Conservation (phyloP, 495 filamentous ascomycete genomes). For the Neurospora sp. region DNA sequence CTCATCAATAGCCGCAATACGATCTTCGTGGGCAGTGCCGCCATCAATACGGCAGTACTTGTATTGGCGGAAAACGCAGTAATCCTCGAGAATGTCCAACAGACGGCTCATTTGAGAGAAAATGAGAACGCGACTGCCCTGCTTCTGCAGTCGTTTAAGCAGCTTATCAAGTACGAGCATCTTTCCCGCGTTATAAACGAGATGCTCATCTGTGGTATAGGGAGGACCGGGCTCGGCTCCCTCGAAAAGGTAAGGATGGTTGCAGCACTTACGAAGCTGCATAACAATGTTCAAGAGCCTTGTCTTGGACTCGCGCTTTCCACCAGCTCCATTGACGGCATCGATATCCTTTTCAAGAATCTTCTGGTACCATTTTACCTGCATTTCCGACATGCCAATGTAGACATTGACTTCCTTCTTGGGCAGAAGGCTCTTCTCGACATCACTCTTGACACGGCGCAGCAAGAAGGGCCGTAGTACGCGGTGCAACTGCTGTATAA, state of each 20-base stretch:
- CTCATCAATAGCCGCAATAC: slow-evolving; percentile 94
- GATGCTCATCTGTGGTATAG: slow-evolving; percentile 95
- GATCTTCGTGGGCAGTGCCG: slow-evolving; percentile 93
- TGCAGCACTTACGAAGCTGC: slow-evolving; percentile 98
- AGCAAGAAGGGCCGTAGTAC: slow-evolving; percentile 91
- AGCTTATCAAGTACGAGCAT: slow-evolving; percentile 97
- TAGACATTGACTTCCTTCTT: slow-evolving; percentile 98
- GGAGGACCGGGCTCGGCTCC: slow-evolving; percentile 95
- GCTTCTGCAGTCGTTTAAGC: slow-evolving; percentile 66
- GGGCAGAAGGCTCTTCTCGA: slow-evolving; percentile 94
- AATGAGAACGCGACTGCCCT: slow-evolving; percentile 89
- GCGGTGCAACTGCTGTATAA: slow-evolving; percentile 94
- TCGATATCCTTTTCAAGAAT: slow-evolving; percentile 99
- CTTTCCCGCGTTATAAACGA: slow-evolving; percentile 89
- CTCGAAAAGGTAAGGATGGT: slow-evolving; percentile 97
- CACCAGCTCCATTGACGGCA: slow-evolving; percentile 92
- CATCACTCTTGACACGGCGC: slow-evolving; percentile 94
- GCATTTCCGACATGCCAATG: slow-evolving; percentile 98
- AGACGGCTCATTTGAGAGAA: slow-evolving; percentile 99
- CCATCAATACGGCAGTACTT: slow-evolving; percentile 98
- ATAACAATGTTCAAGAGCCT: slow-evolving; percentile 99
- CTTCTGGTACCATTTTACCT: slow-evolving; percentile 98
- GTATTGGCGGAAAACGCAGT: slow-evolving; percentile 89
- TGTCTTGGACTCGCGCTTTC: slow-evolving; percentile 97
- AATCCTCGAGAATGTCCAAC: slow-evolving; percentile 95